Evolutionary conservation across 2,329 filamentous ascomycete genomes (phyloP), one percentile per base, ranked within the genome.

Genomic region (Botrytis hyacinthi): DNA sequence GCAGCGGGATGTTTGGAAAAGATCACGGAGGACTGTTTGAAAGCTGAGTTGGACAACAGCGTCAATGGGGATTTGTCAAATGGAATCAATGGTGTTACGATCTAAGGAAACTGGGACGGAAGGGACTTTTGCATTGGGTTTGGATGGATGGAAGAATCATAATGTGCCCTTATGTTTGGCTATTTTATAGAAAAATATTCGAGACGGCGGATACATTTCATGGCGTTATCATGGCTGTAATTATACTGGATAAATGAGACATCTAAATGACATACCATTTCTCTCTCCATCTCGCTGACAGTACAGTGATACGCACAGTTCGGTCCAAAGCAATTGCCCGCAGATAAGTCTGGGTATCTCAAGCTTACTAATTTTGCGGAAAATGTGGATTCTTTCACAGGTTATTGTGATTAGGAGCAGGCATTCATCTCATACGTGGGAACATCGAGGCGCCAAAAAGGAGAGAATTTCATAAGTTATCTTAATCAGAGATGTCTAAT

Each of bases 1-100:
- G 89, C 89, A 26, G 73, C 78, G 12, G 80, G 79, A 32, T 81
- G 79, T 57, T 71, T 82, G 35, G 78, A 81, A 44, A 74, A 77
- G 60, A 70, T 80, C 61, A 80, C 78, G 4, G 37, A 51, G n/a
- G 75, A 76, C 22, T 72, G 70, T 40, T 37, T 68, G 37, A 57
- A 59, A 32, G 62, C 63, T 60, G 70, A 72, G 22, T 59, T 72
- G 32, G 62, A 51, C 26, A 59, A 54, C 48, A 68, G 70, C 42
- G 42, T 72, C 62, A 59, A 72, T 29, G 70, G 62, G 20, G 51
- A 68, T 59, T 68, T 72, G 62, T 40, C 70, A 18, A 60, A 68
- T 68, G 70, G 62, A 26, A n/a, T 68, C 44, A 72, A 72, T 60
- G 62, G 70, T 16, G 70, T 72, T 67, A 68, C 48, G 46, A 72